A percentile compares a stretch with the other conserved stretches of the same genome.
phyloP scores from a whole-genome alignment of 2,329 filamentous ascomycete species.

The Cordyceps fumosorosea region DNA sequence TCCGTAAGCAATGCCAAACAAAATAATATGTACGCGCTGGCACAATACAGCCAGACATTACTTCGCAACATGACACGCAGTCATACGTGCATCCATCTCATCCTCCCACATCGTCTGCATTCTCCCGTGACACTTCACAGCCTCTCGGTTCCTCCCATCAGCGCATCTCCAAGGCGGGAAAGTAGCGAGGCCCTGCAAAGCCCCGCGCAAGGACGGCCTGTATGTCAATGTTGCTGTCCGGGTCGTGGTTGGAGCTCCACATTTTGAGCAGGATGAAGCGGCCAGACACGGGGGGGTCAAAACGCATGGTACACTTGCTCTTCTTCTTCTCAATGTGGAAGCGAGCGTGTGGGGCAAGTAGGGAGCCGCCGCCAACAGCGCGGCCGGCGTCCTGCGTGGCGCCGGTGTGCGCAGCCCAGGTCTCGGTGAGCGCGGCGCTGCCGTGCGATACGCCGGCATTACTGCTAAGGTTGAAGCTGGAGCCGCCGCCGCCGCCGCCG shows the following conservation, averaged over 20 bases:
- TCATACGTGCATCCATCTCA: background rate
- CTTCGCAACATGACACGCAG: background rate
- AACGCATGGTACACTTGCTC: slow-evolving; percentile 79
- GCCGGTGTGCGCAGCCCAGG: slow-evolving; percentile 41
- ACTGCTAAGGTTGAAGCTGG: background rate
- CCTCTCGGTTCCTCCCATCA: slow-evolving; percentile 24
- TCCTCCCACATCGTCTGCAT: background rate
- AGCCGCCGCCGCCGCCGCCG: background rate
- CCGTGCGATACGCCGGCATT: slow-evolving; percentile 5
- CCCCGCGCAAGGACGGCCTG: slow-evolving; percentile 79
- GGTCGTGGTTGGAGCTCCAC: slow-evolving; percentile 69
- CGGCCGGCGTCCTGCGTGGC: slow-evolving; percentile 51
- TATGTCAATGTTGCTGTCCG: slow-evolving; percentile 73
- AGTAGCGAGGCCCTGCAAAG: slow-evolving; percentile 79
- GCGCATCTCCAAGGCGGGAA: slow-evolving; percentile 60
- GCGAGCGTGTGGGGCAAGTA: slow-evolving; percentile 67
- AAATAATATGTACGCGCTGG: background rate
- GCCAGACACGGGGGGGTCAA: slow-evolving; percentile 74
- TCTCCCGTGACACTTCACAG: no score
- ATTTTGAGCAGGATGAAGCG: slow-evolving; percentile 84
- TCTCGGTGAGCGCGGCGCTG: slow-evolving; percentile 23
- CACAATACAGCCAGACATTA: background rate
- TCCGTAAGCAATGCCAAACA: background rate
- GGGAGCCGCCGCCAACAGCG: slow-evolving; percentile 46
- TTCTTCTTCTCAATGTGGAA: slow-evolving; percentile 81